phyloP scores from a whole-genome alignment of 129 eudicot species.

The Glebionis coronaria region DNA sequence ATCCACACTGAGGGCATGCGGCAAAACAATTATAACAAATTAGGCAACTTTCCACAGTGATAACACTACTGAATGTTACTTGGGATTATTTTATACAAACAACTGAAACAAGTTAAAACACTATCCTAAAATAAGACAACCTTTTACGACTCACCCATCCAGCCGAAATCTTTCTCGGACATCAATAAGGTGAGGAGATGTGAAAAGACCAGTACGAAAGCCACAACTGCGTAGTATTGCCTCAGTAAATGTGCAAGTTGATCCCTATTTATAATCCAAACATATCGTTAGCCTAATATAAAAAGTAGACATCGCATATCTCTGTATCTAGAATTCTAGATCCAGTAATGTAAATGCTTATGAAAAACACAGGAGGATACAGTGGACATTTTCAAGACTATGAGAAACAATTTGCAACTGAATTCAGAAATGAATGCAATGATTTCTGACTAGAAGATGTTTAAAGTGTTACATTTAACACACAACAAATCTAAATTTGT shows the following conservation, averaged over 20 bases:
- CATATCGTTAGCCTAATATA: slow-evolving; percentile 24
- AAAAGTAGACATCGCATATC: too few relatives aligned
- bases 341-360: too few relatives aligned
- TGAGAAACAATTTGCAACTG: too few relatives aligned
- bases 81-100: not conserved
- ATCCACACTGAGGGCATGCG: slow-evolving; percentile 59
- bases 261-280: slow-evolving; percentile 57
- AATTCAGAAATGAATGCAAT: too few relatives aligned
- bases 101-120: not conserved
- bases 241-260: slow-evolving; percentile 90
- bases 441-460: too few relatives aligned
- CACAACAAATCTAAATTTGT: too few relatives aligned
- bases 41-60: not conserved
- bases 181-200: slow-evolving; percentile 99
- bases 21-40: slow-evolving; percentile 9
- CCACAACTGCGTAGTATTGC: slow-evolving; percentile 93
- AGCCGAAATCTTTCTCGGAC: slow-evolving; percentile 91
- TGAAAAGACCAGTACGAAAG: slow-evolving; percentile 89
- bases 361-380: too few relatives aligned
- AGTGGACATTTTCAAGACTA: too few relatives aligned
- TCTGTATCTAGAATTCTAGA: too few relatives aligned
- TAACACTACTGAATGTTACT: slow-evolving; percentile 3
- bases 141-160: slow-evolving; percentile 61
- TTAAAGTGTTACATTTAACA: too few relatives aligned
- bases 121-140: not conserved